Conservation (phyloP, 148 eudicot species). For the Fagopyrum homotropicum region DNA sequence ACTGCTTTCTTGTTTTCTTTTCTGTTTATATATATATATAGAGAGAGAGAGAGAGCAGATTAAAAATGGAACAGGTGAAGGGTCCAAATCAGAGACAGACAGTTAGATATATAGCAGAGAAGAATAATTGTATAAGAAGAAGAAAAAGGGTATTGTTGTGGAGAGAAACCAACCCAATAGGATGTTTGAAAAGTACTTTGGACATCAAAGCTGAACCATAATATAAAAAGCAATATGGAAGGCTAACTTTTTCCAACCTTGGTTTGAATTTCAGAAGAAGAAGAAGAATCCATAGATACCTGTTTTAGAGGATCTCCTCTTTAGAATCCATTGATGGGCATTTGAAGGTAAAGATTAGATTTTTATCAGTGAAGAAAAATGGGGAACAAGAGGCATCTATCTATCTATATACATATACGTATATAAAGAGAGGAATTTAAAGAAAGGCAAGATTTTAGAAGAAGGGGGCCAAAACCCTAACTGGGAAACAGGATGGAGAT, state of each 20-base stretch:
- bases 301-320: background rate
- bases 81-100: conserved; percentile 14
- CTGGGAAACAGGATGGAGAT: conserved; percentile 11
- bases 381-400: background rate
- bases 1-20: background rate
- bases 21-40: background rate
- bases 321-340: background rate
- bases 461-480: conserved; percentile 3
- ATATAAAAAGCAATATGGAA: conserved; percentile 3
- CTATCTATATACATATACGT: too few species aligned
- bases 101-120: background rate
- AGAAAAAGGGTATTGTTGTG: background rate
- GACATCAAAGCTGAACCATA: background rate
- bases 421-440: background rate
- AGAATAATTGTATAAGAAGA: background rate
- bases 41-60: background rate
- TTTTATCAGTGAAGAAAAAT: background rate
- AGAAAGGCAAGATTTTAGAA: background rate
- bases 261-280: background rate
- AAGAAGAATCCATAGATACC: background rate
- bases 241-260: background rate
- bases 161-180: background rate
- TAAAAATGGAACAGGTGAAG: conserved; percentile 7
- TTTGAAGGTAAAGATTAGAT: background rate
- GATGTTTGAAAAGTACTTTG: conserved; percentile 8